Percentiles rank a stretch among this genome's conserved stretches.
Evolutionary conservation across 108 stramenopile genomes (phyloP).

Genomic region (Skeletonema potamos): DNA sequence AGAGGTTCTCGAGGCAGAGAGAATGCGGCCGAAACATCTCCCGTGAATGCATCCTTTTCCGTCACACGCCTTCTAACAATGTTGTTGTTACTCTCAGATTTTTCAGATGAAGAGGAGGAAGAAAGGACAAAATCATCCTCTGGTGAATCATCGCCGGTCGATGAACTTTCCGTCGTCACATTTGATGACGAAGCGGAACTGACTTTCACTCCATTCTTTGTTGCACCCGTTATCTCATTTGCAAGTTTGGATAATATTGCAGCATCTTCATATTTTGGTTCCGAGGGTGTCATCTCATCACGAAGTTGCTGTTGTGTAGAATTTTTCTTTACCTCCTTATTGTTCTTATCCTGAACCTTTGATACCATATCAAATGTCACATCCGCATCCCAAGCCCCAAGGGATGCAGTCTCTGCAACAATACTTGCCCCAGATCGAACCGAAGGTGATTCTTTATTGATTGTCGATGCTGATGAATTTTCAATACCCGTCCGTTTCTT

Average conservation of each 20-base stretch:
- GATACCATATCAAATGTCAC: slow-evolving; percentile 17
- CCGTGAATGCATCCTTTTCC: slow-evolving; percentile 52
- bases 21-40: slow-evolving; percentile 55
- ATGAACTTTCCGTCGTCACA: neutral
- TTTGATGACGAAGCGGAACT: neutral
- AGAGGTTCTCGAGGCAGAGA: slow-evolving; percentile 45
- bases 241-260: slow-evolving; percentile 13
- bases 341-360: neutral
- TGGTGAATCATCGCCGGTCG: slow-evolving; percentile 17
- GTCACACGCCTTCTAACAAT: slow-evolving; percentile 13
- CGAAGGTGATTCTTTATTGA: neutral
- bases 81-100: neutral
- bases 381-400: slow-evolving; percentile 58
- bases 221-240: neutral
- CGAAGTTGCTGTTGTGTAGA: neutral
- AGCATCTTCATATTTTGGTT: slow-evolving; percentile 10
- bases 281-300: slow-evolving; percentile 2
- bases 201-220: slow-evolving; percentile 5
- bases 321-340: neutral
- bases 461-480: slow-evolving; percentile 35
- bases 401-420: slow-evolving; percentile 62
- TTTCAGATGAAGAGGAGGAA: neutral
- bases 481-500: slow-evolving; percentile 74
- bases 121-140: slow-evolving; percentile 19
- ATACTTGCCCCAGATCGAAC: slow-evolving; percentile 29